Evolutionary conservation across 2,329 filamentous ascomycete species (phyloP).

Genomic region (Raffaelea arxii): DNA sequence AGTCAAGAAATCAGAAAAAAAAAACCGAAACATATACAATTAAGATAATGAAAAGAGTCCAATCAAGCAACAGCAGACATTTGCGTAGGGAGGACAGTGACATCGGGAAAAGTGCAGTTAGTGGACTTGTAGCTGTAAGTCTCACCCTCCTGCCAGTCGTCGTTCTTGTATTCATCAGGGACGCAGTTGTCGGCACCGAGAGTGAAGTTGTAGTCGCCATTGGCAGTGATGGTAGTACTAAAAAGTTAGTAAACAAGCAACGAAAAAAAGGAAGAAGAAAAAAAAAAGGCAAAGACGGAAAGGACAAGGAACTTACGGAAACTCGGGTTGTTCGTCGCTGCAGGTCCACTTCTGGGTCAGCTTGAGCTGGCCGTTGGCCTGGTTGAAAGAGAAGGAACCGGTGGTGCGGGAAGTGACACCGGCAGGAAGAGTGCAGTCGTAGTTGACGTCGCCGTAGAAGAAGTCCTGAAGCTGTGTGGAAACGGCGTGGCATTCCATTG

Average conservation of each 20-base stretch:
- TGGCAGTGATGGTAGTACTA: conserved; percentile 22
- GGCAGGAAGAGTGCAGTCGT: conserved; percentile 29
- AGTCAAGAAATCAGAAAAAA: not conserved
- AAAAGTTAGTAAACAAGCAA: not conserved
- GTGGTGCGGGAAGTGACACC: conserved; percentile 11
- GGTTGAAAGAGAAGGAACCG: conserved; percentile 33
- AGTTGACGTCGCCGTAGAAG: conserved; percentile 37
- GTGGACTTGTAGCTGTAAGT: conserved; percentile 27
- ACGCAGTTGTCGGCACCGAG: conserved; percentile 27
- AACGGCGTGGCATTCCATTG: conserved; percentile 26
- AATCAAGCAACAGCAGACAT: conserved; percentile 25
- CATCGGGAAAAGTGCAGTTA: conserved; percentile 21
- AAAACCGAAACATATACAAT: not conserved
- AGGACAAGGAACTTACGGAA: conserved; percentile 20
- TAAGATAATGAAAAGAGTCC: too few relatives aligned
- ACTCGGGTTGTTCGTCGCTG: conserved; percentile 25
- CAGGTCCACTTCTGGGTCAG: conserved; percentile 43
- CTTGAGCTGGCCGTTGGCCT: conserved; percentile 23
- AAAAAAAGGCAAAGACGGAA: not conserved
- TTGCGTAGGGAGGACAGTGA: conserved; percentile 21
- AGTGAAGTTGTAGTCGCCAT: conserved; percentile 22
- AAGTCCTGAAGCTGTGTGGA: conserved; percentile 36
- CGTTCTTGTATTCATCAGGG: conserved; percentile 24
- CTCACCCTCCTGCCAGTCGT: conserved; percentile 28
- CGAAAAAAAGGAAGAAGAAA: not conserved